phyloP scores from a whole-genome alignment of 768 basidiomycete genomes.

The Pisolithus orientalis region DNA sequence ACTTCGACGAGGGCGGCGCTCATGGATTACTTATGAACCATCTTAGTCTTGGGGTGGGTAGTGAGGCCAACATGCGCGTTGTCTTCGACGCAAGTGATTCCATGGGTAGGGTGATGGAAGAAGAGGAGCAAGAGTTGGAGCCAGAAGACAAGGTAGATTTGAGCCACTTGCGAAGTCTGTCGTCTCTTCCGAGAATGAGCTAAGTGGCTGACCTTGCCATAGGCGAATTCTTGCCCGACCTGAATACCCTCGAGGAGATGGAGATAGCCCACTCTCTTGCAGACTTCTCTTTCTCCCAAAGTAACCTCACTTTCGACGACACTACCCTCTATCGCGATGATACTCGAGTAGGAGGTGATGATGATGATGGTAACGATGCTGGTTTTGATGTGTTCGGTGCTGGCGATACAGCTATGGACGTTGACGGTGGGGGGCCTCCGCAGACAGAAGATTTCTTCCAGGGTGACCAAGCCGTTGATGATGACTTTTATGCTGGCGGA shows the following conservation, averaged over 20 bases:
- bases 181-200: slow-evolving; percentile 1
- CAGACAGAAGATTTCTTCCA: slow-evolving; percentile 63
- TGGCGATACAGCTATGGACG: slow-evolving; percentile 29
- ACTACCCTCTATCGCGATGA: slow-evolving; percentile 55
- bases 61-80: slow-evolving; percentile 78
- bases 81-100: slow-evolving; percentile 97
- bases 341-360: slow-evolving; percentile 33
- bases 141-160: slow-evolving; percentile 65
- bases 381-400: slow-evolving; percentile 17
- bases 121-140: slow-evolving; percentile 59
- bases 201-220: slow-evolving; percentile 6
- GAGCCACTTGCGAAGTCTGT: slow-evolving; percentile 53
- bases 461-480: slow-evolving; percentile 50
- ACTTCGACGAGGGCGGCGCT: slow-evolving; percentile 98
- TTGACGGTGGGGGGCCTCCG: slow-evolving; percentile 33
- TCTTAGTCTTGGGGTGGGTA: slow-evolving; percentile 67
- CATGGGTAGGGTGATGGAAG: slow-evolving; percentile 70
- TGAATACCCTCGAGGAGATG: slow-evolving; percentile 54
- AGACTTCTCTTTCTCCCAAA: slow-evolving; percentile 77
- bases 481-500: slow-evolving; percentile 36
- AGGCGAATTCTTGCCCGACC: slow-evolving; percentile 72
- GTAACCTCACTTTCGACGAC: slow-evolving; percentile 55
- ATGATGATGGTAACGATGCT: slow-evolving; percentile 22
- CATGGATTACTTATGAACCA: slow-evolving; percentile 97
- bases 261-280: slow-evolving; percentile 78